Percentiles rank a stretch among this genome's conserved stretches.
Evolutionary conservation across 176 grass and related monocot genomes (phyloP).

Genomic region (Cymbopogon citratus): DNA sequence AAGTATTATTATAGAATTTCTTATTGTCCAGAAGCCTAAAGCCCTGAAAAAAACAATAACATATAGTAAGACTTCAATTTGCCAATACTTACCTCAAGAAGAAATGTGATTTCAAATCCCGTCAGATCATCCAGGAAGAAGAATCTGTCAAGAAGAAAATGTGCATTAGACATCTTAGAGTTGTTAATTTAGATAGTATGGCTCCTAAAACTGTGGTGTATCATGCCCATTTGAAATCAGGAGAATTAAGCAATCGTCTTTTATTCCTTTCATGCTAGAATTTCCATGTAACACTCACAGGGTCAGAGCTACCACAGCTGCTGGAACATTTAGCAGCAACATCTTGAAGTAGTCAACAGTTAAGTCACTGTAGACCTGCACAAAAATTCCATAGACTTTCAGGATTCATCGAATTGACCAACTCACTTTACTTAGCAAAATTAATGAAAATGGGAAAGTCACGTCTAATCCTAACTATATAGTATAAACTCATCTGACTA

Average conservation of each 20-base stretch:
- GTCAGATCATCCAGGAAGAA: constrained; percentile 95
- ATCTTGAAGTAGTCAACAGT: constrained; percentile 85
- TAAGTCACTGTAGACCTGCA: constrained; percentile 91
- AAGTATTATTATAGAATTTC: neutral
- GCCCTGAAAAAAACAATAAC: neutral
- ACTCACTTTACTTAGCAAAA: neutral
- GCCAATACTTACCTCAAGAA: constrained; percentile 63
- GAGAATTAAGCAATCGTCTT: neutral
- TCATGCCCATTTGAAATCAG: neutral
- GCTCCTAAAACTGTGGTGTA: neutral
- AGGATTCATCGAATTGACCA: neutral
- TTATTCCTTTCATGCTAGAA: neutral
- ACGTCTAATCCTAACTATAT: neutral
- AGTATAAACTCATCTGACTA: neutral
- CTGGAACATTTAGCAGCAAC: constrained; percentile 84
- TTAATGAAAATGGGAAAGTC: neutral
- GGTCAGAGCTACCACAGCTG: constrained; percentile 64
- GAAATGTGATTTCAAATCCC: constrained; percentile 94
- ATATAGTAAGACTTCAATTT: neutral
- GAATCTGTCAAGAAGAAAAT: constrained; percentile 51
- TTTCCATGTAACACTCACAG: constrained; percentile 52
- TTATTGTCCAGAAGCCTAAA: neutral
- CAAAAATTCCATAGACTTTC: constrained; percentile 2
- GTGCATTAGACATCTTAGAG: neutral
- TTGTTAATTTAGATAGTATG: neutral